Evolutionary conservation across 2,329 filamentous ascomycete species (phyloP).

Genomic region (Xylaria sp.): DNA sequence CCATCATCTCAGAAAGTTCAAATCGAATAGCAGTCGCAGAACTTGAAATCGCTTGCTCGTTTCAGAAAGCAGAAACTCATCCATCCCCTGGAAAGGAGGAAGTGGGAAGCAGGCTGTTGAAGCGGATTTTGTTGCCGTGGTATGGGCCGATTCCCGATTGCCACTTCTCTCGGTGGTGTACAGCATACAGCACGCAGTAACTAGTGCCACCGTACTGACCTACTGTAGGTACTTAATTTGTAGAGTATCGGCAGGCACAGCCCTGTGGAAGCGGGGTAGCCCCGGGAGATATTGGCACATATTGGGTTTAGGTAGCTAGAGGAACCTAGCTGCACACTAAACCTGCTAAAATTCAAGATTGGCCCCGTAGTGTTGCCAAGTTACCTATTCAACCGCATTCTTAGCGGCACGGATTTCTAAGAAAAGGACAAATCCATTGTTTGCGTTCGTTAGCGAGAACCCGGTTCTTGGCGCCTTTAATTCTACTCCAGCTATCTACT

Average conservation of each 20-base stretch:
- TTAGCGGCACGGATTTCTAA: conserved; percentile 13
- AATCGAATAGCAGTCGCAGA: neutral
- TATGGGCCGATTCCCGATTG: conserved; percentile 10
- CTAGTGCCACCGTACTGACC: neutral
- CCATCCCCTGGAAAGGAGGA: neutral
- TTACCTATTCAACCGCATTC: neutral
- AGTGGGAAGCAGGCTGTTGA: neutral
- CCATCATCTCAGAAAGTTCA: neutral
- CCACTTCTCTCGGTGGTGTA: neutral
- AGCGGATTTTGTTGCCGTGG: conserved; percentile 10
- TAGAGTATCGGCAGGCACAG: conserved; percentile 14
- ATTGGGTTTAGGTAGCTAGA: neutral
- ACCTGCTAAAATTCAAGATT: conserved; percentile 21
- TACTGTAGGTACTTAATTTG: no score
- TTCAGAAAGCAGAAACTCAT: neutral
- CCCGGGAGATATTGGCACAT: neutral
- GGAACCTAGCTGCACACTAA: neutral
- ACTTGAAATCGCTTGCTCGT: neutral
- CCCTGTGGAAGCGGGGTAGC: conserved; percentile 25
- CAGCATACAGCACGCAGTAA: neutral
- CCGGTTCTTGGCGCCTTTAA: conserved; percentile 6
- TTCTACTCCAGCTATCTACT: neutral
- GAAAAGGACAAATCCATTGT: conserved; percentile 16
- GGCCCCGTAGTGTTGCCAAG: neutral
- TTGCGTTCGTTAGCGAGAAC: neutral